A percentile compares a stretch with the other conserved stretches of the same genome.
phyloP scores from a whole-genome alignment of 495 filamentous ascomycete species.

The Aspergillus sclerotiicarbonarius region DNA sequence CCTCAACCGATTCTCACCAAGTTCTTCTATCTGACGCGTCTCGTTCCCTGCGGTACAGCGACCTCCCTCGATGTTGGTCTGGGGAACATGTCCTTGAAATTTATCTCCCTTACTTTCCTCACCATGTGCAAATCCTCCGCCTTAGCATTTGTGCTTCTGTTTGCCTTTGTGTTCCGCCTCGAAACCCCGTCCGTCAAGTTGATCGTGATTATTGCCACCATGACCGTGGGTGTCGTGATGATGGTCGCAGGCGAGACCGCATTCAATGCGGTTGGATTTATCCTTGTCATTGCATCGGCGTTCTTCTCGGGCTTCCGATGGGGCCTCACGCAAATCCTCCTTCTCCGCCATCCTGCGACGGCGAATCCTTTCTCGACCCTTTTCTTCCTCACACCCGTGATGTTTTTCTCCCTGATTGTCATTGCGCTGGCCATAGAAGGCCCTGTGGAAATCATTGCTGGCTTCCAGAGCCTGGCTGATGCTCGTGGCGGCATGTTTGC shows the following conservation, averaged over 20 bases:
- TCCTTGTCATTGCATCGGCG: constrained; percentile 86
- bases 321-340: constrained; percentile 92
- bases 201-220: constrained; percentile 81
- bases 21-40: constrained; percentile 86
- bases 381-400: constrained; percentile 93
- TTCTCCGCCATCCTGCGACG: constrained; percentile 92
- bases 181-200: constrained; percentile 84
- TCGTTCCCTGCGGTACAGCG: constrained; percentile 88
- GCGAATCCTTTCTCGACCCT: constrained; percentile 96
- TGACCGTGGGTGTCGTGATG: constrained; percentile 96
- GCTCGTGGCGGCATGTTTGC: constrained; percentile 62
- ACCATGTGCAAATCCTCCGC: constrained; percentile 99
- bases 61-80: constrained; percentile 96
- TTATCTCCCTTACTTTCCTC: constrained; percentile 95
- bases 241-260: constrained; percentile 98
- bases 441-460: constrained; percentile 58
- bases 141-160: constrained; percentile 89
- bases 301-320: constrained; percentile 98
- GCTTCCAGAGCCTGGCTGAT: constrained; percentile 58
- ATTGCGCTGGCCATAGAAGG: constrained; percentile 90
- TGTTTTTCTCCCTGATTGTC: constrained; percentile 80
- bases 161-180: constrained; percentile 92
- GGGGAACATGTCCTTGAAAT: constrained; percentile 92
- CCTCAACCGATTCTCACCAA: constrained; percentile 76
- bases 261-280: constrained; percentile 84